A percentile compares a stretch with the other conserved stretches of the same genome.
phyloP scores from a whole-genome alignment of 1,284 basidiomycete genomes.

The Spongiforma sp. region DNA sequence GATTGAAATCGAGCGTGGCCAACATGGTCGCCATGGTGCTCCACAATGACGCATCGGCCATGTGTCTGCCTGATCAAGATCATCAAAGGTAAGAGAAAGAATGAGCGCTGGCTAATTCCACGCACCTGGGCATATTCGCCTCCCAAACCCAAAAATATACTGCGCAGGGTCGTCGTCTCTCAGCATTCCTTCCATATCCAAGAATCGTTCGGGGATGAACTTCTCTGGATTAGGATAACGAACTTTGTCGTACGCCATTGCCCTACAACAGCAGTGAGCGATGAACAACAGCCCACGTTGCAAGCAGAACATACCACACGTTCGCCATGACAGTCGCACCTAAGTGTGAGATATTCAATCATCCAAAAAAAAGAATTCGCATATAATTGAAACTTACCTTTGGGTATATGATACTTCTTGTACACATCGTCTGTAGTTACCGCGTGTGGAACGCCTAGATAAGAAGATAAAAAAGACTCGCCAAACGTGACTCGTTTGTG shows the following conservation, averaged over 20 bases:
- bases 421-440: constrained; percentile 21
- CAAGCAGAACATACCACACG: constrained; percentile 20
- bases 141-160: constrained; percentile 31
- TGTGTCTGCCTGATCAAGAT: not conserved
- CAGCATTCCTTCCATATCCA: constrained; percentile 20
- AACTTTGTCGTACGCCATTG: constrained; percentile 28
- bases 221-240: constrained; percentile 23
- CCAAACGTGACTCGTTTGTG: not conserved
- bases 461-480: not conserved
- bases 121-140: constrained; percentile 27
- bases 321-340: constrained; percentile 26
- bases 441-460: constrained; percentile 22
- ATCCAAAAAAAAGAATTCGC: not conserved
- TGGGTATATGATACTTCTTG: constrained; percentile 29
- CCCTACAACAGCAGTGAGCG: constrained; percentile 16
- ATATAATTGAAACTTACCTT: constrained; percentile 18
- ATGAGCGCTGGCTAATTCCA: not conserved
- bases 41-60: not conserved
- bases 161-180: constrained; percentile 14
- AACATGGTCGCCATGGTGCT: not conserved
- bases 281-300: not conserved
- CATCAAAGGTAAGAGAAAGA: not conserved
- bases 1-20: not conserved
- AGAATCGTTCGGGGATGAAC: constrained; percentile 30
- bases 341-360: not conserved